Percentiles rank a stretch among this genome's conserved stretches.
Conservation (phyloP, 805 yeast species). For the Yamadazyma philogaea region DNA sequence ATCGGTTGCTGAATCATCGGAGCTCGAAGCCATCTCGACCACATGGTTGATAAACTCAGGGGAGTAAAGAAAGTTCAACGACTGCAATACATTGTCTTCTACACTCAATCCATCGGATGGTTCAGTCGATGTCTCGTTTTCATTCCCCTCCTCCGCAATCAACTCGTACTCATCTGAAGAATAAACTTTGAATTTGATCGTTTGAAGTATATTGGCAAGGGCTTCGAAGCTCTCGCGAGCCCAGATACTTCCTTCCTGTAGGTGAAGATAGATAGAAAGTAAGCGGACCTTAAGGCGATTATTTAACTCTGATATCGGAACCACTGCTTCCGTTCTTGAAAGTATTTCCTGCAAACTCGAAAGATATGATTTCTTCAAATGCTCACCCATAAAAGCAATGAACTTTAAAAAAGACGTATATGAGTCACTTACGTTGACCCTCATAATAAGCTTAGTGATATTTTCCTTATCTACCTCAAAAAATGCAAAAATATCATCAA, state of each 20-base stretch:
- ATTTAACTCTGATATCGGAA: background rate
- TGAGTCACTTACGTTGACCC: constrained; percentile 12
- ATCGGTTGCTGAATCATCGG: constrained; percentile 11
- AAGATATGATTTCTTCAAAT: background rate
- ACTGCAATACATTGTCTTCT: background rate
- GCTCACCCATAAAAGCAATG: background rate
- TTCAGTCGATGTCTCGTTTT: constrained; percentile 9
- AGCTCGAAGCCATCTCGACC: constrained; percentile 10
- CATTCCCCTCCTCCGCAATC: constrained; percentile 23
- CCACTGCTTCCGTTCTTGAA: background rate
- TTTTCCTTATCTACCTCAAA: background rate
- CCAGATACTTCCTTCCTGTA: background rate
- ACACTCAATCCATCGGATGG: constrained; percentile 4
- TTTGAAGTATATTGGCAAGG: constrained; percentile 19
- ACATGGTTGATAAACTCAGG: constrained; percentile 21
- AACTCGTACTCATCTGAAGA: constrained; percentile 15
- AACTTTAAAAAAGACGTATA: constrained; percentile 1
- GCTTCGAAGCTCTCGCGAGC: constrained; percentile 17
- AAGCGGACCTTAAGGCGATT: background rate
- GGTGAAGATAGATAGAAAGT: constrained; percentile 1
- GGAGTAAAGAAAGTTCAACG: constrained; percentile 19
- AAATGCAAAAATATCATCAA: background rate
- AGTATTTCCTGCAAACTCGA: background rate
- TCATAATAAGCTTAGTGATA: constrained; percentile 1
- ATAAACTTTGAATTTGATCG: constrained; percentile 18